A percentile compares a stretch with the other conserved stretches of the same genome.
phyloP scores from a whole-genome alignment of 2,329 filamentous ascomycete genomes.

The Aspergillus hiratsukae region DNA sequence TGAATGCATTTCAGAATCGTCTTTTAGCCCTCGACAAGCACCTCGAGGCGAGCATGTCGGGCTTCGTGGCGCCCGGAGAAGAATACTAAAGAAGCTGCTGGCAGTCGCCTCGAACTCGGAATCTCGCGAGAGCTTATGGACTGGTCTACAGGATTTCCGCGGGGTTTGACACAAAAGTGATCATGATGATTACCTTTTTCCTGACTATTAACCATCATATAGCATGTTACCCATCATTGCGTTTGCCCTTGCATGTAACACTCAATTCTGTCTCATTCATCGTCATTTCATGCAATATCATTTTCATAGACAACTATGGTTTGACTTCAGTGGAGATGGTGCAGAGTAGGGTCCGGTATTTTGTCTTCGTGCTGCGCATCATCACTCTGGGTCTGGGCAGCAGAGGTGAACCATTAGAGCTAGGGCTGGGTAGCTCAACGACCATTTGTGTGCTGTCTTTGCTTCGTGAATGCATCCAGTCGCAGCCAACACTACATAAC shows the following conservation, averaged over 20 bases:
- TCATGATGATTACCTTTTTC: not conserved
- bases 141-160: not conserved
- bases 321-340: not conserved
- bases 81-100: not conserved
- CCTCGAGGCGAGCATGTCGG: constrained; percentile 15
- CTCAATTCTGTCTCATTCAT: not conserved
- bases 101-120: not conserved
- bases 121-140: not conserved
- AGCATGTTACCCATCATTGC: not conserved
- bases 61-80: constrained; percentile 11
- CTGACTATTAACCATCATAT: not conserved
- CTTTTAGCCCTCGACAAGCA: constrained; percentile 14
- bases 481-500: not conserved
- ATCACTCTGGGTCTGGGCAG: too few species aligned
- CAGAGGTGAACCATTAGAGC: not conserved
- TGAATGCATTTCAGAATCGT: constrained; percentile 15
- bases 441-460: not conserved
- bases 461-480: not conserved
- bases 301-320: not conserved
- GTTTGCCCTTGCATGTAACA: not conserved
- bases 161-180: not conserved
- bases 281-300: not conserved
- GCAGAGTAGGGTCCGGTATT: not conserved
- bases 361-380: not conserved
- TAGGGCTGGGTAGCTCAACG: not conserved